Conservation (phyloP, 768 basidiomycete genomes). For the Amyloporia xantha region DNA sequence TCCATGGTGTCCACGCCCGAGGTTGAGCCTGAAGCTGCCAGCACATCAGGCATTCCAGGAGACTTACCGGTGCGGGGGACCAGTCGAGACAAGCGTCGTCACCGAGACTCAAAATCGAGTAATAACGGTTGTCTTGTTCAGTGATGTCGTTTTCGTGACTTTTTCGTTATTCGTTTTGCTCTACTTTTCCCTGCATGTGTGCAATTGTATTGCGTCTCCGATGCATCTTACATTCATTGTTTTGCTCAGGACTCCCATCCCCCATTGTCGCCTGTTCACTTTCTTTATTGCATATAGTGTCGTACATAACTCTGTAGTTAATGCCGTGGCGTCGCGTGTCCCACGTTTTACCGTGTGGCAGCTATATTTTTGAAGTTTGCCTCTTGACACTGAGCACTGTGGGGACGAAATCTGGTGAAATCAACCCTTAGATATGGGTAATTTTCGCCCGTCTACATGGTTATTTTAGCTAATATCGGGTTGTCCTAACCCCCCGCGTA, state of each 20-base stretch:
- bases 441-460: too few relatives aligned
- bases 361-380: too few relatives aligned
- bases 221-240: background rate
- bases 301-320: too few relatives aligned
- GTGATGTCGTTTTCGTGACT: conserved; percentile 22
- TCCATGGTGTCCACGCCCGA: conserved; percentile 27
- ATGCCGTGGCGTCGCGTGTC: too few relatives aligned
- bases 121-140: conserved; percentile 43
- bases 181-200: too few relatives aligned
- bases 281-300: conserved; percentile 9
- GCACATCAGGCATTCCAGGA: conserved; percentile 28
- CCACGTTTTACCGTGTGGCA: too few relatives aligned
- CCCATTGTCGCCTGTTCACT: background rate
- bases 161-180: background rate
- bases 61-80: conserved; percentile 27
- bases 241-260: background rate
- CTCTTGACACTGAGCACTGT: too few relatives aligned
- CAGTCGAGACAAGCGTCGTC: conserved; percentile 27
- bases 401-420: too few relatives aligned
- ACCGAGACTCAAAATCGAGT: conserved; percentile 32
- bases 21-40: conserved; percentile 21
- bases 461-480: too few relatives aligned
- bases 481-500: too few relatives aligned
- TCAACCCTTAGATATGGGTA: too few relatives aligned
- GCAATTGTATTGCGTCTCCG: background rate